Evolutionary conservation across 2,329 filamentous ascomycete genomes (phyloP).

Genomic region (Aspergillus neoniger): DNA sequence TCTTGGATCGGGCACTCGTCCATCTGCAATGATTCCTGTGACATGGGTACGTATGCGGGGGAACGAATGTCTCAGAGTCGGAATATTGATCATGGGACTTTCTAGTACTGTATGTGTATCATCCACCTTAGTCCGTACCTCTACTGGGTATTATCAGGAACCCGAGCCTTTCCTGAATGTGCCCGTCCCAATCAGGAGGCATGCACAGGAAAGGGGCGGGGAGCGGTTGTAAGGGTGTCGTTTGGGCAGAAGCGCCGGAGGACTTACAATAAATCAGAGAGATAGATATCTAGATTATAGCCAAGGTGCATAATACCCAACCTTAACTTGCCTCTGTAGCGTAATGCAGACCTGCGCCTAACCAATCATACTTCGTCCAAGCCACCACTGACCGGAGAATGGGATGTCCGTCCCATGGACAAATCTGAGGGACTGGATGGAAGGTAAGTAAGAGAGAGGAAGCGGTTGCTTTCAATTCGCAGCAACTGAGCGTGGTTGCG

Average conservation of each 20-base stretch:
- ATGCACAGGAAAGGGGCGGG: neutral
- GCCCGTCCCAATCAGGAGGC: neutral
- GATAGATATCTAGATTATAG: neutral
- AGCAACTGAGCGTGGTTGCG: neutral
- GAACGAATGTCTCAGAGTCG: neutral
- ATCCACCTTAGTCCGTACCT: too few relatives aligned
- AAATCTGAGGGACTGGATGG: neutral
- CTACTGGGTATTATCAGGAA: neutral
- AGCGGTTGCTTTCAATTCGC: neutral
- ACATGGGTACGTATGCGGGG: slow-evolving; percentile 7
- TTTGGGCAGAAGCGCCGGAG: neutral
- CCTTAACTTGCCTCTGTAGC: neutral
- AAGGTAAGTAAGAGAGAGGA: neutral
- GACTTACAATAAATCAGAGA: neutral
- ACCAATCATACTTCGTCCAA: neutral
- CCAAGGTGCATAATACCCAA: neutral
- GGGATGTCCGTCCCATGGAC: neutral
- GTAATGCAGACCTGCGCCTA: neutral
- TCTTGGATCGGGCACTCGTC: slow-evolving; percentile 36
- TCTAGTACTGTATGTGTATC: neutral
- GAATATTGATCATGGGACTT: slow-evolving; percentile 6
- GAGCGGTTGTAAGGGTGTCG: neutral
- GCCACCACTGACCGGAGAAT: neutral
- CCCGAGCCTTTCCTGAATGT: neutral
- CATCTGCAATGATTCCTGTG: slow-evolving; percentile 9